These are phyloP conservation scores for Termitomyces sp. DNA, from an alignment of 768 basidiomycete genomes.

Conservation along the genomic window DNA sequence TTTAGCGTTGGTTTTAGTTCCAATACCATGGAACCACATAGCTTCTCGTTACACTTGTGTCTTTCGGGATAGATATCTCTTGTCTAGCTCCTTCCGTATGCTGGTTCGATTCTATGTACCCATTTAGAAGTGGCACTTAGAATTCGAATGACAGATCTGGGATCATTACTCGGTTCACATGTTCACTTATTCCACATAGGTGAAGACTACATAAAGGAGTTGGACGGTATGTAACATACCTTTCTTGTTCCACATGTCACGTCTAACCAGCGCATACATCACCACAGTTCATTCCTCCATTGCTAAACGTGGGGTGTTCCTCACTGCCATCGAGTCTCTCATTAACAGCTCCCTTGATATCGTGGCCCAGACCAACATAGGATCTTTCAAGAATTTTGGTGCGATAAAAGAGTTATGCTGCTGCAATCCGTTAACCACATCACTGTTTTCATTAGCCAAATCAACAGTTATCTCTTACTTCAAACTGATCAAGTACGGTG, in stretches of 20 bases:
- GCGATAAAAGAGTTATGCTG: not conserved
- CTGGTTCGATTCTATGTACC: not conserved
- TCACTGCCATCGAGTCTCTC: not conserved
- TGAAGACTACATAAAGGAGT: not conserved
- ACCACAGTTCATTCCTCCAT: not conserved
- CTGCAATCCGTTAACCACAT: not conserved
- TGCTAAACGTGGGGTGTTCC: not conserved
- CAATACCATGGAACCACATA: not conserved
- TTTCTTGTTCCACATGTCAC: not conserved
- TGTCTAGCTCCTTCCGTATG: not conserved
- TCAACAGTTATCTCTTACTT: slow-evolving; percentile 3
- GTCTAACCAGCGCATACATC: slow-evolving; percentile 4
- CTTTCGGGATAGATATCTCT: not conserved
- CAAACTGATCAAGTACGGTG: not conserved
- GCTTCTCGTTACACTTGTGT: not conserved
- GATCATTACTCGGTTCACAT: not conserved
- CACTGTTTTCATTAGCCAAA: not conserved
- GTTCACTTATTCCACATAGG: not conserved
- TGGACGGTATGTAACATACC: not conserved
- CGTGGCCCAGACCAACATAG: not conserved
- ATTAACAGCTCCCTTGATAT: slow-evolving; percentile 1
- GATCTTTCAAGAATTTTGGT: not conserved
- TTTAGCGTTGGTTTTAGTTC: not conserved
- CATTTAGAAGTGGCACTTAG: not conserved
- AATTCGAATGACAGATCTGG: not conserved